Evolutionary conservation across 805 yeast genomes (phyloP).

Genomic region (Candida ficus): DNA sequence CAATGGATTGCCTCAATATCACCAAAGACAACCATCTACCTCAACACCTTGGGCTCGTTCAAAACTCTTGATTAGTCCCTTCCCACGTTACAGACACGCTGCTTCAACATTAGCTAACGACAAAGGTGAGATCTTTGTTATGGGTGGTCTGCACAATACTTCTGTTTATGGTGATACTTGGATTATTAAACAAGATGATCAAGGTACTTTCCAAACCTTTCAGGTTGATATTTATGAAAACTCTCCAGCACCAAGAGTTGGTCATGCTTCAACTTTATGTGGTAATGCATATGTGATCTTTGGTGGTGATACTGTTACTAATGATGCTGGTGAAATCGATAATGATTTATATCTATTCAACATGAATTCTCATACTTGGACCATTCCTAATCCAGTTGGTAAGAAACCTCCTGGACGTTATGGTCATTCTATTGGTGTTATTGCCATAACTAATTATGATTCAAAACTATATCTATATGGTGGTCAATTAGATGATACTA

Average conservation of each 20-base stretch:
- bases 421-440: constrained; percentile 85
- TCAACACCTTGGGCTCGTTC: constrained; percentile 61
- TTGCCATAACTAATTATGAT: constrained; percentile 54
- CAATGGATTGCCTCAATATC: no score
- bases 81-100: constrained; percentile 93
- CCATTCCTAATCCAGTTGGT: constrained; percentile 69
- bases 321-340: constrained; percentile 72
- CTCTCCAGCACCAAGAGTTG: constrained; percentile 93
- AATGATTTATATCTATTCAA: constrained; percentile 85
- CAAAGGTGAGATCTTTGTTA: constrained; percentile 74
- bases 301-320: constrained; percentile 94
- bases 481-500: constrained; percentile 84
- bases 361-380: constrained; percentile 73
- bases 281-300: constrained; percentile 94
- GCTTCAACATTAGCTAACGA: constrained; percentile 73
- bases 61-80: constrained; percentile 70
- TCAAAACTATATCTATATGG: constrained; percentile 79
- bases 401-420: constrained; percentile 86
- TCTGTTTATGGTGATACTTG: constrained; percentile 95
- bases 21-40: constrained; percentile 18
- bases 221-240: constrained; percentile 69
- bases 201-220: constrained; percentile 32
- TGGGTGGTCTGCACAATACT: constrained; percentile 94
- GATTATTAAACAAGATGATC: constrained; percentile 57
- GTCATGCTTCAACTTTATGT: constrained; percentile 86